A percentile compares a stretch with the other conserved stretches of the same genome.
Evolutionary conservation across 495 filamentous ascomycete genomes (phyloP).

Genomic region (Annulohypoxylon stygium): DNA sequence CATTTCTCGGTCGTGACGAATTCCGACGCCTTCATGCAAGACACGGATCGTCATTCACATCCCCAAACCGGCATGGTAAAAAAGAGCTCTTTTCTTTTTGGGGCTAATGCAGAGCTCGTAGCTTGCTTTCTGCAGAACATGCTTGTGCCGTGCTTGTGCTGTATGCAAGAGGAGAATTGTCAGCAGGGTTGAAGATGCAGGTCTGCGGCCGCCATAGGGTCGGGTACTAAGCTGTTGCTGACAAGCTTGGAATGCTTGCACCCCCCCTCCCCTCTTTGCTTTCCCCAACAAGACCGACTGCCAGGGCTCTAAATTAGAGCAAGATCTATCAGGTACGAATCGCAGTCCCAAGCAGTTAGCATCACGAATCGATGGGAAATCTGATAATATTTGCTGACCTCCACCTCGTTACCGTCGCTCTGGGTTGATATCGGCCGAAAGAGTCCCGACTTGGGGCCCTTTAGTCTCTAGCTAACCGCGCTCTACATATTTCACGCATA

Average conservation of each 20-base stretch:
- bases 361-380: constrained; percentile 15
- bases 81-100: constrained; percentile 14
- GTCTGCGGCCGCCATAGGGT: constrained; percentile 39
- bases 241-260: constrained; percentile 9
- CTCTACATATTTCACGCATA: constrained; percentile 4
- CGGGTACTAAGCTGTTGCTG: constrained; percentile 30
- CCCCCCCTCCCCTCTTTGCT: constrained; percentile 10
- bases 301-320: constrained; percentile 8
- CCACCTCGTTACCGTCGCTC: neutral
- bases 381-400: constrained; percentile 3
- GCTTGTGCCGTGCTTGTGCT: constrained; percentile 21
- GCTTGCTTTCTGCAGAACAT: constrained; percentile 28
- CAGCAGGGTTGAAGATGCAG: constrained; percentile 28
- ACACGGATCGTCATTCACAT: constrained; percentile 18
- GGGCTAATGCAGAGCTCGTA: constrained; percentile 30
- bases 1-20: constrained; percentile 15
- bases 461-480: neutral
- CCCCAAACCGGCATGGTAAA: constrained; percentile 18
- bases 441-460: neutral
- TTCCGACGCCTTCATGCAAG: constrained; percentile 20
- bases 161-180: constrained; percentile 33
- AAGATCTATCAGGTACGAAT: constrained; percentile 30
- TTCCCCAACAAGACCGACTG: constrained; percentile 22
- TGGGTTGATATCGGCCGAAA: constrained; percentile 27
- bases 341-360: neutral